A percentile compares a stretch with the other conserved stretches of the same genome.
phyloP scores from a whole-genome alignment of 1,284 basidiomycete species.

The Cerrena zonata region DNA sequence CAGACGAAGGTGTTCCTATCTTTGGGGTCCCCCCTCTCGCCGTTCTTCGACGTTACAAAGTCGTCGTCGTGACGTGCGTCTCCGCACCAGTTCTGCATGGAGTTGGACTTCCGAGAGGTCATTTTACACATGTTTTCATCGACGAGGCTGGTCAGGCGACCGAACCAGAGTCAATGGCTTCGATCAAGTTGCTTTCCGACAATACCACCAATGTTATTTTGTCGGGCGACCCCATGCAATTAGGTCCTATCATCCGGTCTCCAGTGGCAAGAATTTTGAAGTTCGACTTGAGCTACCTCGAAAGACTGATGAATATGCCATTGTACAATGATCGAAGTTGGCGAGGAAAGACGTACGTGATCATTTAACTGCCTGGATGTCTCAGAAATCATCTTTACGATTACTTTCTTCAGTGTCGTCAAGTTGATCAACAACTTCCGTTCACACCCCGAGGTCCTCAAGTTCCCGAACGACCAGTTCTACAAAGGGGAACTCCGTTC shows the following conservation, averaged over 20 bases:
- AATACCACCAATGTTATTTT: slow-evolving; percentile 49
- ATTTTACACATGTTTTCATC: slow-evolving; percentile 35
- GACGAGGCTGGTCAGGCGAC: slow-evolving; percentile 44
- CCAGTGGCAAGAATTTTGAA: slow-evolving; percentile 43
- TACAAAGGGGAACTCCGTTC: slow-evolving; percentile 44
- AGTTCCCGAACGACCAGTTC: slow-evolving; percentile 52
- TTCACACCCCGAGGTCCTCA: slow-evolving; percentile 48
- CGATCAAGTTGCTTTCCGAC: slow-evolving; percentile 50
- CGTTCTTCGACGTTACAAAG: slow-evolving; percentile 40
- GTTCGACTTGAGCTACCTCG: slow-evolving; percentile 49
- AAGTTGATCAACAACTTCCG: slow-evolving; percentile 52
- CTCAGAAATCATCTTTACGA: too few species aligned
- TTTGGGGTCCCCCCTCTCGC: slow-evolving; percentile 43
- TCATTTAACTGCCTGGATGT: neutral
- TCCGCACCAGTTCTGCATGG: slow-evolving; percentile 41
- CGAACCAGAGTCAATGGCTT: slow-evolving; percentile 49
- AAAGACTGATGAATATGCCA: slow-evolving; percentile 47
- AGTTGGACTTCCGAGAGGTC: slow-evolving; percentile 35
- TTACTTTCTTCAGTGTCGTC: slow-evolving; percentile 33
- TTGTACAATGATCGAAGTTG: slow-evolving; percentile 38
- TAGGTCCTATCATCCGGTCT: slow-evolving; percentile 57
- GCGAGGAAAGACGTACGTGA: slow-evolving; percentile 38
- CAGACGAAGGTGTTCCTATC: slow-evolving; percentile 25
- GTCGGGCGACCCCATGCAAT: slow-evolving; percentile 58
- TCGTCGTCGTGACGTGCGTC: slow-evolving; percentile 54